Evolutionary conservation across 345 rosid genomes (phyloP).

Genomic region (Geranium rotundifolium): DNA sequence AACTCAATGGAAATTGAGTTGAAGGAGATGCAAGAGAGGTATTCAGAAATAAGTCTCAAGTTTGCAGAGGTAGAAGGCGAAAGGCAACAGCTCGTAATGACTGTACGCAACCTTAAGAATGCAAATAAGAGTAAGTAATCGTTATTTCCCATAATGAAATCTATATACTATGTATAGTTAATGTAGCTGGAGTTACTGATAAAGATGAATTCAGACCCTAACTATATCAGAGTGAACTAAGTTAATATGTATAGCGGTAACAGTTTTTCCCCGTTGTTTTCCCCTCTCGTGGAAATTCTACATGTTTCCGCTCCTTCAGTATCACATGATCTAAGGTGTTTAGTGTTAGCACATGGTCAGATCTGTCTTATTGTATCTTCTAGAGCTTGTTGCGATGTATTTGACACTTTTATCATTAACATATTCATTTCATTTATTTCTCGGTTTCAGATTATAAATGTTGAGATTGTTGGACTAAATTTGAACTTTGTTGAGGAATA

Average conservation of each 20-base stretch:
- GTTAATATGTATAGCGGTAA: neutral
- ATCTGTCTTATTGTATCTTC: constrained; percentile 7
- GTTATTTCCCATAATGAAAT: constrained; percentile 16
- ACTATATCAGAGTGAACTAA: too few relatives aligned
- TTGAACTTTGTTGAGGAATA: too few relatives aligned
- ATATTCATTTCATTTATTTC: constrained; percentile 14
- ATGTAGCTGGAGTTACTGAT: constrained; percentile 7
- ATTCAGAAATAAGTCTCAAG: constrained; percentile 79
- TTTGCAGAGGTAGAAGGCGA: constrained; percentile 28
- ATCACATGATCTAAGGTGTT: too few relatives aligned
- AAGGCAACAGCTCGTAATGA: constrained; percentile 83
- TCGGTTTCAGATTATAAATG: neutral
- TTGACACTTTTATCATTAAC: constrained; percentile 12
- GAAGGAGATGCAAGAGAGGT: constrained; percentile 83
- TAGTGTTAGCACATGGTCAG: neutral
- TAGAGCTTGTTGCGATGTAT: constrained; percentile 9
- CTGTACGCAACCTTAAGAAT: constrained; percentile 62
- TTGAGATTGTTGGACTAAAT: too few relatives aligned
- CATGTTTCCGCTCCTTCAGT: neutral
- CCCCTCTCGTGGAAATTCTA: constrained; percentile 4
- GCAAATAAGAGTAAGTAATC: constrained; percentile 30
- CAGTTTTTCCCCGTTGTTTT: neutral
- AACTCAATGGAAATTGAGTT: constrained; percentile 57
- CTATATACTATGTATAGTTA: constrained; percentile 30
- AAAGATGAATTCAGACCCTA: too few relatives aligned